Evolutionary conservation across 1,284 basidiomycete species (phyloP).

Genomic region (Boletellus deceptivus): DNA sequence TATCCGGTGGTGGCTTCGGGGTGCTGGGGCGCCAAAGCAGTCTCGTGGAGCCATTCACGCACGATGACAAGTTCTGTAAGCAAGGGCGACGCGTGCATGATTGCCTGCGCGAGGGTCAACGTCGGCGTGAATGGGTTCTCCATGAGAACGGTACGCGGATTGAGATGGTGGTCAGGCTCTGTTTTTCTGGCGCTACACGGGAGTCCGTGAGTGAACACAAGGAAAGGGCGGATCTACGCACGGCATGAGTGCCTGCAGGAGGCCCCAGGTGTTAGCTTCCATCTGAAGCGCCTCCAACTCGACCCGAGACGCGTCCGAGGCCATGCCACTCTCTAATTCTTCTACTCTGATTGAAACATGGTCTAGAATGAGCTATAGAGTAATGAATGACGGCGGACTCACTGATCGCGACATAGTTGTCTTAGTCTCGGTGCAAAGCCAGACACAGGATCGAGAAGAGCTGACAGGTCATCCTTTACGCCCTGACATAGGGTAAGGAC

Average conservation of each 20-base stretch:
- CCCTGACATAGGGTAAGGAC: slow-evolving; percentile 59
- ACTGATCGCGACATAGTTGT: slow-evolving; percentile 65
- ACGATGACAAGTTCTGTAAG: slow-evolving; percentile 73
- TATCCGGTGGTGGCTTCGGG: slow-evolving; percentile 77
- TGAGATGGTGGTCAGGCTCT: slow-evolving; percentile 42
- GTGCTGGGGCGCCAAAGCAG: slow-evolving; percentile 52
- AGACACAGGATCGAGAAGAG: slow-evolving; percentile 58
- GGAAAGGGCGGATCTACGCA: slow-evolving; percentile 31
- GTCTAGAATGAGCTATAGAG: not conserved
- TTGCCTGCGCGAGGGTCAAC: slow-evolving; percentile 65
- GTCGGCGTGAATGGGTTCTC: slow-evolving; percentile 80
- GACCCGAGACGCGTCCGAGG: slow-evolving; percentile 39
- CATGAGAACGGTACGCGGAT: slow-evolving; percentile 51
- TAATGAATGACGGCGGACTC: slow-evolving; percentile 24
- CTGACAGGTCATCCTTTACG: slow-evolving; percentile 57
- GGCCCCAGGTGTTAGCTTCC: slow-evolving; percentile 80
- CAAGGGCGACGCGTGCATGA: slow-evolving; percentile 59
- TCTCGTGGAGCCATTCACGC: slow-evolving; percentile 81
- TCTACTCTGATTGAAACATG: slow-evolving; percentile 40
- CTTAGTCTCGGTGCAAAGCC: slow-evolving; percentile 70
- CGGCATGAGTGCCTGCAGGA: slow-evolving; percentile 75
- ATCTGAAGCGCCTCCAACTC: slow-evolving; percentile 64
- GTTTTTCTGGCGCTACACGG: slow-evolving; percentile 59
- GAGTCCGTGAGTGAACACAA: slow-evolving; percentile 13
- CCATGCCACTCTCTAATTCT: slow-evolving; percentile 46